Evolutionary conservation across 306 rosid species (phyloP).

Genomic region (Trichosanthes truncata): DNA sequence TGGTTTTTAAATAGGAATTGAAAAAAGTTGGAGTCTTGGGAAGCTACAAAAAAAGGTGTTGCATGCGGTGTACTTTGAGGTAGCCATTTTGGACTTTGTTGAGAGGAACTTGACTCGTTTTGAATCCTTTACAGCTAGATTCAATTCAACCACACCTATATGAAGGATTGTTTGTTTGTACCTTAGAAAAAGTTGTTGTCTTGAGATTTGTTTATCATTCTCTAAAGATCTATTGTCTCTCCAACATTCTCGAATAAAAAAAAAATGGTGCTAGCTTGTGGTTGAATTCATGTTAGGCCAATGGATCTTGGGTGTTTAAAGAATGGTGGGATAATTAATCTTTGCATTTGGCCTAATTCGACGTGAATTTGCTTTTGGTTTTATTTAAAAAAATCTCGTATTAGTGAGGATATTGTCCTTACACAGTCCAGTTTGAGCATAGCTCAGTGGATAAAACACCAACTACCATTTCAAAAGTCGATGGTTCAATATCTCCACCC

Average conservation of each 20-base stretch:
- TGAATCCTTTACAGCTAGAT: conserved; percentile 23
- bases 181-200: not conserved
- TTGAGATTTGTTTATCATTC: not conserved
- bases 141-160: not conserved
- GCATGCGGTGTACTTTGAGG: not conserved
- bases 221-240: not conserved
- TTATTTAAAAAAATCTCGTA: too few relatives aligned
- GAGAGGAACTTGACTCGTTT: conserved; percentile 8
- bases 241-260: not conserved
- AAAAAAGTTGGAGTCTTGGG: not conserved
- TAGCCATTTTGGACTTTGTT: conserved; percentile 19
- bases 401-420: too few relatives aligned
- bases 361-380: too few relatives aligned
- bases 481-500: too few relatives aligned
- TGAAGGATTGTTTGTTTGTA: not conserved
- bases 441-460: too few relatives aligned
- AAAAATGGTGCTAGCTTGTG: not conserved
- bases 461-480: too few relatives aligned
- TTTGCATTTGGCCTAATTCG: too few relatives aligned
- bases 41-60: not conserved
- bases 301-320: not conserved
- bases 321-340: too few relatives aligned
- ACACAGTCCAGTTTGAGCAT: too few relatives aligned
- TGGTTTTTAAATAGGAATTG: not conserved
- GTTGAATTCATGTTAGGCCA: not conserved